These are phyloP conservation scores for Cardamine chenopodiifolia DNA, from an alignment of 345 rosid genomes.

Conservation along the genomic window DNA sequence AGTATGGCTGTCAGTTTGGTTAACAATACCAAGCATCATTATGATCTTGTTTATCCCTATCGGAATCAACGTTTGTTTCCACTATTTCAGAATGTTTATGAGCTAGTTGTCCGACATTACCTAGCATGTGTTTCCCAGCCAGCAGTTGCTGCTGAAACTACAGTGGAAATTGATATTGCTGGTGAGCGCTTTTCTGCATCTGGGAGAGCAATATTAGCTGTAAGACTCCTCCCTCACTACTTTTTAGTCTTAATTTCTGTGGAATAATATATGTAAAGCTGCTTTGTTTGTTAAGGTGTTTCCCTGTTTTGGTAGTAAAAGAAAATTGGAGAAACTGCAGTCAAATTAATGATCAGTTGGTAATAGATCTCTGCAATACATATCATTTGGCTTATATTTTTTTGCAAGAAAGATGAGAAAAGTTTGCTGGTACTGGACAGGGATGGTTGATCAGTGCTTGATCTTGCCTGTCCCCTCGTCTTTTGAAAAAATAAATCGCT, in stretches of 20 bases:
- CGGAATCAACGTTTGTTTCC: not conserved
- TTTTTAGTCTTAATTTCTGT: constrained; percentile 12
- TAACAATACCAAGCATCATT: constrained; percentile 18
- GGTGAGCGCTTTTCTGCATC: constrained; percentile 84
- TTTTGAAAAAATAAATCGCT: not conserved
- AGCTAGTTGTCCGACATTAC: constrained; percentile 94
- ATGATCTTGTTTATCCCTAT: not conserved
- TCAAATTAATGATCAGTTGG: not conserved
- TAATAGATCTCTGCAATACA: not conserved
- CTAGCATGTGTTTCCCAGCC: constrained; percentile 98
- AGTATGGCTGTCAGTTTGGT: constrained; percentile 36
- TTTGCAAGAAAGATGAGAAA: constrained; percentile 8
- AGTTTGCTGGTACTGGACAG: not conserved
- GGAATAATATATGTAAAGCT: constrained; percentile 8
- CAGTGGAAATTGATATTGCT: constrained; percentile 92
- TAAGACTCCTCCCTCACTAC: constrained; percentile 48
- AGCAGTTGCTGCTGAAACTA: constrained; percentile 95
- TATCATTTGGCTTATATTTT: not conserved
- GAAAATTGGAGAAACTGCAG: constrained; percentile 8
- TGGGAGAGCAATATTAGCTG: constrained; percentile 89
- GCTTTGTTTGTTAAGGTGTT: constrained; percentile 20
- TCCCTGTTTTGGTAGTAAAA: constrained; percentile 12
- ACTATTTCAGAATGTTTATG: constrained; percentile 75
- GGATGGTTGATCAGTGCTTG: not conserved
- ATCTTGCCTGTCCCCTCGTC: not conserved